Evolutionary conservation across 2,329 filamentous ascomycete species (phyloP).

Genomic region (Gnomoniopsis smithogilvyi): DNA sequence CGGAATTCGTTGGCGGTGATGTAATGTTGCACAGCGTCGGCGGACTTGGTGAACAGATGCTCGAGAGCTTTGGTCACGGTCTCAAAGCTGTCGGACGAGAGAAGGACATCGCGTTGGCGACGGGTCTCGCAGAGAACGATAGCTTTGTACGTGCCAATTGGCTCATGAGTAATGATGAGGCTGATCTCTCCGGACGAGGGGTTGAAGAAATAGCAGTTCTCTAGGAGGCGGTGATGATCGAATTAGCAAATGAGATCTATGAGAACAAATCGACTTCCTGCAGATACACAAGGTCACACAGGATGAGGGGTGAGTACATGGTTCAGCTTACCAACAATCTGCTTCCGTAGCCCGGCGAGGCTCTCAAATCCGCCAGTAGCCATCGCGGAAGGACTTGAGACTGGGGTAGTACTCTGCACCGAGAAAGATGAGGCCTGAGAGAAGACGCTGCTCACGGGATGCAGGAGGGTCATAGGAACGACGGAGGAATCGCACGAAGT

Average conservation of each 20-base stretch:
- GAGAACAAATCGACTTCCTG: not conserved
- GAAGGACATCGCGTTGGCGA: constrained; percentile 27
- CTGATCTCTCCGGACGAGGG: constrained; percentile 16
- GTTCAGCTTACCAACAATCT: constrained; percentile 12
- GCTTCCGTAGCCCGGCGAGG: constrained; percentile 4
- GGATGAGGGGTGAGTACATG: not conserved
- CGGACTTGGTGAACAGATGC: constrained; percentile 35
- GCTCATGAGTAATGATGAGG: constrained; percentile 26
- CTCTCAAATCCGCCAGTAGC: constrained; percentile 1
- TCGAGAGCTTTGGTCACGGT: constrained; percentile 32
- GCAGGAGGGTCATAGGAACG: constrained; percentile 14
- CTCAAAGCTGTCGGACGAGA: constrained; percentile 26
- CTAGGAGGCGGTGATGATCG: constrained; percentile 13
- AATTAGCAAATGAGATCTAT: not conserved
- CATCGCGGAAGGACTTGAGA: not conserved
- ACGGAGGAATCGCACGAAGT: not conserved
- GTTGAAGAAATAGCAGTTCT: constrained; percentile 28
- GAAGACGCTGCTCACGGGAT: constrained; percentile 1
- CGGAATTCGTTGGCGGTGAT: constrained; percentile 33
- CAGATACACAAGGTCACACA: not conserved
- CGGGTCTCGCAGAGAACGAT: constrained; percentile 23
- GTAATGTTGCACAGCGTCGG: constrained; percentile 33
- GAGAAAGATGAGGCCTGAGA: constrained; percentile 1
- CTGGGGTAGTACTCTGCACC: not conserved
- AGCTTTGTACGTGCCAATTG: constrained; percentile 24